phyloP scores from a whole-genome alignment of 208 protist genomes.

The Trypanosoma cruzi region DNA sequence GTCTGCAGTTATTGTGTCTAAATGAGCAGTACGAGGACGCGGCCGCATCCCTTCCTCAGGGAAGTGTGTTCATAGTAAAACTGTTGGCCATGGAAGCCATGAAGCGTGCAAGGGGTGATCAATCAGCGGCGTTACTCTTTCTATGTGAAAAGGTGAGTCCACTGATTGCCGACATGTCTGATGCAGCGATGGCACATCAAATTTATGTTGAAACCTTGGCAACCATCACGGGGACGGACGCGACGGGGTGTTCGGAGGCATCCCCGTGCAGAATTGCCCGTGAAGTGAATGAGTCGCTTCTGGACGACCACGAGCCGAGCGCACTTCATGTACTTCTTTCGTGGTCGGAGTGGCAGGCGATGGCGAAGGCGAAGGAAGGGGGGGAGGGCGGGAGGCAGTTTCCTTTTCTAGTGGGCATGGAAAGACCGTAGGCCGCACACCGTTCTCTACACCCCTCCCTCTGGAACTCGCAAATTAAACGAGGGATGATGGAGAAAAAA shows the following conservation, averaged over 20 bases:
- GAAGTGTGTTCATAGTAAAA: conserved; percentile 50
- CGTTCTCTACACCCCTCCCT: no score
- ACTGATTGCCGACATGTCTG: conserved; percentile 38
- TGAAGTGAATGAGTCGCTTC: conserved; percentile 71
- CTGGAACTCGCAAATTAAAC: no score
- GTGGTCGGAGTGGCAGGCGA: conserved; percentile 67
- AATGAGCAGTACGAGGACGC: conserved; percentile 45
- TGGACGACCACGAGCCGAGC: conserved; percentile 37
- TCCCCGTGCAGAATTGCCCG: conserved; percentile 32
- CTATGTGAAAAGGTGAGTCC: conserved; percentile 44
- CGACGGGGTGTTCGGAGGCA: not conserved
- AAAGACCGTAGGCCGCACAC: no score
- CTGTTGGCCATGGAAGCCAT: conserved; percentile 63
- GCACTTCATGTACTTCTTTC: conserved; percentile 64
- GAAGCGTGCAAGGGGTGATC: conserved; percentile 22
- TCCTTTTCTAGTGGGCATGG: no score
- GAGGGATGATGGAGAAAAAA: no score
- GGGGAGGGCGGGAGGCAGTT: no score
- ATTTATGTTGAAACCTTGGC: conserved; percentile 27
- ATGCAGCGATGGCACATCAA: conserved; percentile 30
- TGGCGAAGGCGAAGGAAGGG: not conserved
- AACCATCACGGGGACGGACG: conserved; percentile 1
- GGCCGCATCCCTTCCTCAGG: conserved; percentile 44
- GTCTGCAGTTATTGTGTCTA: conserved; percentile 60
- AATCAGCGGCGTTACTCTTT: conserved; percentile 34